phyloP scores from a whole-genome alignment of 2,329 filamentous ascomycete genomes.

The Penicillium hordei region DNA sequence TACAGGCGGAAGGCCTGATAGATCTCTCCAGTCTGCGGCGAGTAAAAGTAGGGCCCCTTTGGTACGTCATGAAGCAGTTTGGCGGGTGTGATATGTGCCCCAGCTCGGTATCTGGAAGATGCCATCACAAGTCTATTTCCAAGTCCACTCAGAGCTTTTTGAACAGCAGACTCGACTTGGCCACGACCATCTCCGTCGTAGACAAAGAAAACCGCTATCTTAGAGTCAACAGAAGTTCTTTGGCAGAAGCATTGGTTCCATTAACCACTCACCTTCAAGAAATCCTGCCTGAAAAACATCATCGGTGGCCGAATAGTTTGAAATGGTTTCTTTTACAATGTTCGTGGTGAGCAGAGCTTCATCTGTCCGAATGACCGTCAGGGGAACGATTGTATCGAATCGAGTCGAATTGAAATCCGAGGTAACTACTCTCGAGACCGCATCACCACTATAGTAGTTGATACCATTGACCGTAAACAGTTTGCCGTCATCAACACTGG shows the following conservation, averaged over 20 bases:
- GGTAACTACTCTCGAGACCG: constrained; percentile 14
- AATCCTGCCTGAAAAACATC: constrained; percentile 22
- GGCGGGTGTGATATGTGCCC: background rate
- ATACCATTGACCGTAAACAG: constrained; percentile 30
- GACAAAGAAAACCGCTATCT: constrained; percentile 2
- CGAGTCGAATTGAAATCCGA: constrained; percentile 1
- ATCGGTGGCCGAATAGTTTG: constrained; percentile 14
- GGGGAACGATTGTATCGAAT: constrained; percentile 14
- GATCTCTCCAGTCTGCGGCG: constrained; percentile 43
- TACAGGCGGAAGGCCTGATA: constrained; percentile 53
- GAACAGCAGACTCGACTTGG: background rate
- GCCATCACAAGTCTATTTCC: constrained; percentile 8
- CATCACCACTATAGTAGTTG: constrained; percentile 30
- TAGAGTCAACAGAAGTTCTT: background rate
- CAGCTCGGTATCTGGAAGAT: background rate
- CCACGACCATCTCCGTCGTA: constrained; percentile 4
- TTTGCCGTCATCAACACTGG: constrained; percentile 13
- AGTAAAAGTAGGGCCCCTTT: constrained; percentile 54
- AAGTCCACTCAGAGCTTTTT: background rate
- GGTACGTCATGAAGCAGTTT: constrained; percentile 31
- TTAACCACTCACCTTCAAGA: constrained; percentile 6
- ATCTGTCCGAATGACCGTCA: constrained; percentile 17
- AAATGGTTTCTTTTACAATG: constrained; percentile 9
- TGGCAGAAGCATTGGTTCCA: background rate
- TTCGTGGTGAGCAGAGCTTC: background rate